Base-by-base conservation (phyloP, 352 stramenopile genomes). In the Globisporangium yorkense region DNA sequence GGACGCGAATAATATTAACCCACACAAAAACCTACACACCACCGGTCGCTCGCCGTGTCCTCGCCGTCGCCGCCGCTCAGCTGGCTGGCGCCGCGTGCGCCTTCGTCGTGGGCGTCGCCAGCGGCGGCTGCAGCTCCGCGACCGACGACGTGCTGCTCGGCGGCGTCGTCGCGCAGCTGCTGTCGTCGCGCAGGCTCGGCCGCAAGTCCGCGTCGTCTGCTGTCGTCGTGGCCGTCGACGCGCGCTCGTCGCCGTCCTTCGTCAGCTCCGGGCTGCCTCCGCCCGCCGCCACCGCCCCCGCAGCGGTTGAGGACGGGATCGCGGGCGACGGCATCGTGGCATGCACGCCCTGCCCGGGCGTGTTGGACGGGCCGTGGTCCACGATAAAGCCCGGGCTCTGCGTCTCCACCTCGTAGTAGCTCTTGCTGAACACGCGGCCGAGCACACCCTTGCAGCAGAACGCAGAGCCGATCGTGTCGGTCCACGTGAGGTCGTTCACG, bases 331-430 rank as follows among this genome's bases (percentile, higher is more conserved):
- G 63, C 48, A 88, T 57, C 48, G 74, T 85, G 45, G 72, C 58
- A 6, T 63, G 53, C 65, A 82, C 72, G 31, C 76, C 61, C 64
- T 90, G 80, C 1, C 80, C 80, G 10, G 80, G 80, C 6, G 80
- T 90, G 41, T 90, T 80, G 24, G 77, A 88, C 13, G 66, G 63
- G 9, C 71, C 73, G 43, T 82, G 74, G 15, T 68, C 57, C 27
- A 68, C 57, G 27, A 80, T 37, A 53, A 88, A 82, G n/a, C 81
- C 79, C 5, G 81, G 81, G 49, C 79, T 92, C 60, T 80, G 71
- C 18, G 84, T 90, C 60, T 91, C 74, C 47, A 93, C 77, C 59
- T 89, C 84, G 63, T 90, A 91, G 69, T 93, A 93, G 12, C 73
- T 79, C n/a, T 77, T 80, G 50, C 63, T 69, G 40, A 88, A 75